A percentile compares a stretch with the other conserved stretches of the same genome.
phyloP scores from a whole-genome alignment of 345 rosid species.

The Carallia pectinifolia region DNA sequence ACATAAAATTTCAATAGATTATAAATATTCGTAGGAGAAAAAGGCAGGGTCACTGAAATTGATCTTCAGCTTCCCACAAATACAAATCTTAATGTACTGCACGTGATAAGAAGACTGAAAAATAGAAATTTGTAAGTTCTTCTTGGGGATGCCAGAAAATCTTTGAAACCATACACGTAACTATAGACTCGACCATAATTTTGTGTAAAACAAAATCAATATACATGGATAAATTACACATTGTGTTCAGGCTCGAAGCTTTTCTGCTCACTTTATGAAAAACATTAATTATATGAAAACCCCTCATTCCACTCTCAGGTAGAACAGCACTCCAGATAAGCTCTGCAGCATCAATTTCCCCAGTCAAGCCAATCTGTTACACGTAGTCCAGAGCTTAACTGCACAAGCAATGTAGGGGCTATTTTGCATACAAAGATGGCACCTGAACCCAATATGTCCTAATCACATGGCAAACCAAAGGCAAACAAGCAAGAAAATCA shows the following conservation, averaged over 20 bases:
- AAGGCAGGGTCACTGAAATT: too few relatives aligned
- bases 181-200: neutral
- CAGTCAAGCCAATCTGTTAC: slow-evolving; percentile 9
- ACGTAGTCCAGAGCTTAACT: slow-evolving; percentile 1
- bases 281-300: neutral
- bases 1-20: too few relatives aligned
- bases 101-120: too few relatives aligned
- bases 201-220: neutral
- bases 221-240: neutral
- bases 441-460: slow-evolving; percentile 3
- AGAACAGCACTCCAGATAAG: neutral
- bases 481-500: slow-evolving; percentile 16
- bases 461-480: slow-evolving; percentile 4
- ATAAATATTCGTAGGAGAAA: too few relatives aligned
- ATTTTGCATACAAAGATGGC: slow-evolving; percentile 1
- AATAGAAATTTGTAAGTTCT: too few relatives aligned
- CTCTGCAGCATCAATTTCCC: slow-evolving; percentile 1
- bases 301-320: neutral
- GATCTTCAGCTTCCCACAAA: too few relatives aligned
- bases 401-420: slow-evolving; percentile 4
- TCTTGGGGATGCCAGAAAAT: neutral
- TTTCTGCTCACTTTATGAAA: neutral
- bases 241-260: neutral
- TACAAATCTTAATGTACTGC: too few relatives aligned
- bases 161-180: neutral